Base-by-base conservation (phyloP, 257 asterid species). In the Solanum tarapatanum region DNA sequence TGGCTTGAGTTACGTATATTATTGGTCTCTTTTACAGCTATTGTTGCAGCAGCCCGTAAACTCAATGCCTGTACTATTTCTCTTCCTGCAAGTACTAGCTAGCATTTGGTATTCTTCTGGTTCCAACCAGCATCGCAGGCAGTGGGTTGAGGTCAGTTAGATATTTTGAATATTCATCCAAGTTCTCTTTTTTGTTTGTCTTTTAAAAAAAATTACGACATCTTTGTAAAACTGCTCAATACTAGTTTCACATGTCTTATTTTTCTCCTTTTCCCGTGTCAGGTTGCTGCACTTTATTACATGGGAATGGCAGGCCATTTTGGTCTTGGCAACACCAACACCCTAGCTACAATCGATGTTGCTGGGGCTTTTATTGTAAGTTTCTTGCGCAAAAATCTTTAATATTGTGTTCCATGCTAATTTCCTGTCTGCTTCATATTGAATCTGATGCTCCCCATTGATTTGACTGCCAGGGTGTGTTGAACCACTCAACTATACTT, bases 281-380 rank as follows among this genome's bases (percentile, higher is more conserved):
- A 96, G 99, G 98, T 95, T 77, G 94, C 95, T 89, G 94, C 97
- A 33, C 90, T 96, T 21, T 95, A 93, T 90, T 94, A 90, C 89
- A 74, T 96, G 90, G 99, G 98, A 88, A 94, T 96, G 98, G 93
- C 95, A 1, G 99, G 99, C 88, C 99, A 96, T 88, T 96, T 93
- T 90, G 96, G 96, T 87, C 97, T 96, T 30, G 99, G 99, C 30
- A 96, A 96, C 92, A 95, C 98, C 89, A 96, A 96, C 91, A 95
- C 96, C 41, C 95, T 96, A 14, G 99, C 99, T 88, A 94, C 99
- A 83, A 95, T 96, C 86, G 98, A 95, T 88, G 98, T 96, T 66
- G 99, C 99, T 30, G 98, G 99, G 83, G 98, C 99, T 85, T 96
- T 93, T 93, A 94, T 92, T 24, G 99, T 96, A 92, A 17, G 84